Evolutionary conservation across 208 protist species (phyloP), one percentile per base, ranked within the genome.

Genomic region (Wallacemonas sp.): DNA sequence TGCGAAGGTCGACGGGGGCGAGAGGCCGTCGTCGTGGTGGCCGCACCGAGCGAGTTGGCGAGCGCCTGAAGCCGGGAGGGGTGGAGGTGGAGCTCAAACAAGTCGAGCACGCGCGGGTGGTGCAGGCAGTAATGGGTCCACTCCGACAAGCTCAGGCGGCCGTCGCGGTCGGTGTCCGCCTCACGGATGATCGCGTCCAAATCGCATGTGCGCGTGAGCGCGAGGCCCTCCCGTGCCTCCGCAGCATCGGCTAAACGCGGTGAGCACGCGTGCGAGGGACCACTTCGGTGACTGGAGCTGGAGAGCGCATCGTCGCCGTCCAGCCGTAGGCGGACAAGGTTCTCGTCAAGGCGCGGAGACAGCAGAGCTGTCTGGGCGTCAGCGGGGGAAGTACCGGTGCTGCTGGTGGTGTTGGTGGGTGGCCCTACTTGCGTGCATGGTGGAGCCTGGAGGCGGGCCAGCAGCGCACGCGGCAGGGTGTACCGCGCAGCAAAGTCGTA

Each of bases 101-200:
- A 25, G 39, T 77, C 72, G 2, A 87, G 41, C 32, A 89, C 69
- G 1, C 55, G 42, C 2, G 87, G 77, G 49, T 87, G 61, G 14
- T 67, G 49, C 11, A 84, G 69, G 26, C 72, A 67, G 57, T 82
- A 90, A 14, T 65, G 36, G 16, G 80, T 61, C 84, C 87, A 90
- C 39, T 90, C 84, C 28, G 68, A 32, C 66, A 77, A 88, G 25
- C 65, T 48, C 49, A 90, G 70, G 61, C 79, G 68, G 12, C 72
- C 76, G 44, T 86, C 81, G 18, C 81, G 48, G 44, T 89, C 79
- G 32, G 45, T 31, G 62, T 90, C 87, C 2, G 87, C 84, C 33
- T 48, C 46, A n/a, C 65, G 74, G 32, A 91, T 22, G 18, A 90
- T 44, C 26, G 70, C 70, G 42, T 85, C 67, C 31, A 48, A 61